Conservation (phyloP, 805 yeast species). For the Saccharomycopsis vini region DNA sequence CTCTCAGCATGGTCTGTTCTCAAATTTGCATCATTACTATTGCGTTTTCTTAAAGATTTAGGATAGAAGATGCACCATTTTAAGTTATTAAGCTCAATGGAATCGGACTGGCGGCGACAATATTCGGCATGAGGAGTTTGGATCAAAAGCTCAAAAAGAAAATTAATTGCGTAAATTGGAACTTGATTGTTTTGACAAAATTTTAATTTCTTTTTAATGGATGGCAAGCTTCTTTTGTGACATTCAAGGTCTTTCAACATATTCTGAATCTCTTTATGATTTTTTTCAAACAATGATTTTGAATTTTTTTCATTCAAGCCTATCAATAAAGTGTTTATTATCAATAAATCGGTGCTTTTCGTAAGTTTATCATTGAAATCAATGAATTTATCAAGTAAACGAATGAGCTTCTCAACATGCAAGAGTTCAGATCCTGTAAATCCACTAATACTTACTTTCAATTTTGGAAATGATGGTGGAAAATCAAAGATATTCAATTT, state of each 20-base stretch:
- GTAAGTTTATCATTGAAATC: constrained; percentile 41
- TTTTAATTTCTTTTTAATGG: constrained; percentile 44
- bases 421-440: constrained; percentile 68
- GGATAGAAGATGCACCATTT: constrained; percentile 54
- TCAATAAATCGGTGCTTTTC: constrained; percentile 43
- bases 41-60: constrained; percentile 13
- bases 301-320: constrained; percentile 33
- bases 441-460: constrained; percentile 52
- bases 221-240: constrained; percentile 27
- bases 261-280: constrained; percentile 25
- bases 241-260: constrained; percentile 25
- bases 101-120: neutral
- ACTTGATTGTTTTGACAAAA: constrained; percentile 51
- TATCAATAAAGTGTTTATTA: constrained; percentile 42
- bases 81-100: constrained; percentile 29
- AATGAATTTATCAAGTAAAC: constrained; percentile 38
- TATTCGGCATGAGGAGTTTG: neutral
- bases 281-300: constrained; percentile 21
- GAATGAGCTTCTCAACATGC: constrained; percentile 58
- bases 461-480: constrained; percentile 25
- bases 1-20: too few species aligned
- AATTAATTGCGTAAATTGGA: constrained; percentile 50
- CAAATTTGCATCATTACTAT: too few species aligned
- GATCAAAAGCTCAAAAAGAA: constrained; percentile 43
- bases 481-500: neutral